Conservation (phyloP, 257 asterid genomes). For the Striga asiatica region DNA sequence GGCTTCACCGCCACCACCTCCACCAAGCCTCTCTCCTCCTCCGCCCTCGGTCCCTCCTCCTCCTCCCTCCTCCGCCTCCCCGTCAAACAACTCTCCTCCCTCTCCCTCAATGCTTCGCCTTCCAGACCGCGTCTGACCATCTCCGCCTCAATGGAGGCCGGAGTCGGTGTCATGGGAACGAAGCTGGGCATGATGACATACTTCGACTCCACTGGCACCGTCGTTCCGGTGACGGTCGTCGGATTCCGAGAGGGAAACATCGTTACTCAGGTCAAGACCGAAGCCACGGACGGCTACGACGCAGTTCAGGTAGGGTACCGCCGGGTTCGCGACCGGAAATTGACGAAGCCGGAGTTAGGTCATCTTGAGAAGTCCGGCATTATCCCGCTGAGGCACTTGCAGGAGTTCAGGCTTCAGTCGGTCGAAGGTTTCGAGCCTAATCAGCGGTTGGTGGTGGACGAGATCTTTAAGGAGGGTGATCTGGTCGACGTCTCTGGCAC, state of each 20-base stretch:
- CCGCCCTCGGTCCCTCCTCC: slow-evolving; percentile 23
- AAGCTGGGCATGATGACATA: slow-evolving; percentile 89
- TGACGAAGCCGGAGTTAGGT: slow-evolving; percentile 90
- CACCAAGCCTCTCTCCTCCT: slow-evolving; percentile 18
- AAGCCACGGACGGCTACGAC: slow-evolving; percentile 72
- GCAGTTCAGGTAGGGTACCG: slow-evolving; percentile 92
- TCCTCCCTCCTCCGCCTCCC: slow-evolving; percentile 40
- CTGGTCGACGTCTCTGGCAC: slow-evolving; percentile 86
- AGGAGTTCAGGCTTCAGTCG: slow-evolving; percentile 64
- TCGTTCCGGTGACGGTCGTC: slow-evolving; percentile 83
- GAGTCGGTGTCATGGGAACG: slow-evolving; percentile 68
- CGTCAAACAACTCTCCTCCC: slow-evolving; percentile 25
- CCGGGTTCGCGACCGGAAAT: slow-evolving; percentile 63
- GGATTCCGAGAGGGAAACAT: slow-evolving; percentile 94
- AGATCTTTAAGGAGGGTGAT: slow-evolving; percentile 76
- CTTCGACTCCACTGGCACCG: slow-evolving; percentile 61
- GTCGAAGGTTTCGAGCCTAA: slow-evolving; percentile 74
- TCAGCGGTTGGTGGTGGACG: slow-evolving; percentile 46
- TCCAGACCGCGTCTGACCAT: slow-evolving; percentile 16
- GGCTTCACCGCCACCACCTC: slow-evolving; percentile 26
- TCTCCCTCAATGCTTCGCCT: slow-evolving; percentile 27
- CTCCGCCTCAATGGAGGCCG: slow-evolving; percentile 82
- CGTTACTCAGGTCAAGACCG: slow-evolving; percentile 78
- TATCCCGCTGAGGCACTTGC: slow-evolving; percentile 79
- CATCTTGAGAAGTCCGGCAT: slow-evolving; percentile 82